Evolutionary conservation across 257 asterid species (phyloP), one percentile per base, ranked within the genome.

Genomic region (Linaria vulgaris): DNA sequence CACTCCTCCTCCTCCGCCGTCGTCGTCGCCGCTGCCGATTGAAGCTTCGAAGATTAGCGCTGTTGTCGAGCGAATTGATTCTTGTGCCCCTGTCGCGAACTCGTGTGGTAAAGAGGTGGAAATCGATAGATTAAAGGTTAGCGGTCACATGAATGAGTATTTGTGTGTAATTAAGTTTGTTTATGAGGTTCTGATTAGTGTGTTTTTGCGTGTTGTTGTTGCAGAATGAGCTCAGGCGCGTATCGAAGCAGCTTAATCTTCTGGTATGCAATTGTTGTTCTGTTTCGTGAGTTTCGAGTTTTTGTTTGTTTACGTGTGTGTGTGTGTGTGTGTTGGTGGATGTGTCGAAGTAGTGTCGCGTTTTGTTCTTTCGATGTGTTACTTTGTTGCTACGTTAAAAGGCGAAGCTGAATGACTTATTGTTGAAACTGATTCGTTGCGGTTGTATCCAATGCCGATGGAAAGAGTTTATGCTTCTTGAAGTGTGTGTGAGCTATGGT

Each of bases 161-260:
- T n/a, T n/a, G n/a, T n/a, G n/a, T n/a, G n/a, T n/a, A n/a, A n/a
- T n/a, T n/a, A n/a, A n/a, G n/a, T n/a, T n/a, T n/a, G n/a, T n/a
- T n/a, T n/a, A n/a, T n/a, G n/a, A n/a, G n/a, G n/a, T n/a, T n/a
- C n/a, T n/a, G n/a, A n/a, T n/a, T 20, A 9, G 34, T 49, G 13
- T 21, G 45, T 46, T 12, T 61, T 1, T 13, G 60, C 61, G 34
- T 19, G 19, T 44, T 71, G 63, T n/a, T 12, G 27, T 68, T 78
- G 76, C 91, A 86, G 96, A 78, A 65, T 62, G 91, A 89, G 88
- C 87, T 88, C n/a, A 75, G 61, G 6, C 88, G 79, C 43, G 88
- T 85, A 19, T 76, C 85, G 6, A 72, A 80, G 83, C 84, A 77
- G 79, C 90, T 82, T 44, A 69, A 52, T 45, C 69, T 64, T 41